These are phyloP conservation scores for Paramecium sonneborni DNA, from an alignment of 73 alveolate genomes.

Conservation along the genomic window DNA sequence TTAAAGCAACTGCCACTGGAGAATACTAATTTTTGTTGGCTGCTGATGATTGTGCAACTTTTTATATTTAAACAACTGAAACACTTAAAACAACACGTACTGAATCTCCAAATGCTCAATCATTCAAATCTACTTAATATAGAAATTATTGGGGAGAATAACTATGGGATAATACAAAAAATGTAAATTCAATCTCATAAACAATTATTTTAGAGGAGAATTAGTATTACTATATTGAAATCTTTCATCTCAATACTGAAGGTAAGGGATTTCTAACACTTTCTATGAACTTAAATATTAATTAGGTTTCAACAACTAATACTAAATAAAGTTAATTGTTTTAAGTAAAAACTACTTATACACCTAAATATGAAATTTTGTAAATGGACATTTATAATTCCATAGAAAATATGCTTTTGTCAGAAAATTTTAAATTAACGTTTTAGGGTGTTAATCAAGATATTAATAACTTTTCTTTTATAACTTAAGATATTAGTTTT, in stretches of 20 bases:
- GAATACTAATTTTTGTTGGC: conserved; percentile 9
- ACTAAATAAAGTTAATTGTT: background rate
- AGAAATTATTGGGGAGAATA: background rate
- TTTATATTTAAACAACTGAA: background rate
- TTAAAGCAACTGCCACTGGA: background rate
- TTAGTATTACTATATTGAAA: background rate
- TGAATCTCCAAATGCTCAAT: background rate
- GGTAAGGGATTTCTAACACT: background rate
- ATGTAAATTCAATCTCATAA: background rate
- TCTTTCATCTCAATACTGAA: background rate
- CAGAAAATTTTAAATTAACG: background rate
- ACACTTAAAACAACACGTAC: background rate
- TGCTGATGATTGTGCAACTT: background rate
- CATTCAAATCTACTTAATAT: background rate
- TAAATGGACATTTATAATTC: background rate
- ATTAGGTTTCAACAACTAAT: background rate
- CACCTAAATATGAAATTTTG: background rate
- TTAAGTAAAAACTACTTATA: background rate
- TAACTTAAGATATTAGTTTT: background rate
- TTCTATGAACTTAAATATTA: background rate
- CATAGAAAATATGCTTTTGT: background rate
- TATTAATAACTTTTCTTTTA: background rate
- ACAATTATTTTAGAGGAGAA: background rate
- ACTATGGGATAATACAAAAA: background rate
- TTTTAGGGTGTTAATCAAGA: background rate